Conservation (phyloP, 2,329 filamentous ascomycete genomes). For the Hymenoscyphus salicellus region DNA sequence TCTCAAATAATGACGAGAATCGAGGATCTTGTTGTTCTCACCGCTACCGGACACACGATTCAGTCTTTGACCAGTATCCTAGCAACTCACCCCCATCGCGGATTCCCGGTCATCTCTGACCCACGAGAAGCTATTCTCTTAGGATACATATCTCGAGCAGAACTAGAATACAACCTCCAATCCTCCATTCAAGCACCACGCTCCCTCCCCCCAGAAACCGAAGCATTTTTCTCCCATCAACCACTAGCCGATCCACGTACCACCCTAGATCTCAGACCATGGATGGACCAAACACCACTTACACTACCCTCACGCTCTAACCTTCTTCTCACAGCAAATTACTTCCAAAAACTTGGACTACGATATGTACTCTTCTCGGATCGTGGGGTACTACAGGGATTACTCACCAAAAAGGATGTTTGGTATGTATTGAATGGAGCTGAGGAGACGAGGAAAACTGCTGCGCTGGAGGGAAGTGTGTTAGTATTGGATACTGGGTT, state of each 20-base stretch:
- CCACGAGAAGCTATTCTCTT: conserved; percentile 74
- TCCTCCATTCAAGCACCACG: conserved; percentile 55
- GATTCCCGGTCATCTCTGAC: conserved; percentile 86
- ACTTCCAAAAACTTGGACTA: conserved; percentile 92
- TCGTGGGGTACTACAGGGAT: conserved; percentile 73
- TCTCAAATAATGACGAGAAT: conserved; percentile 87
- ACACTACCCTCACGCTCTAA: conserved; percentile 75
- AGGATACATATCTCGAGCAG: conserved; percentile 90
- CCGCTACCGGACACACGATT: conserved; percentile 84
- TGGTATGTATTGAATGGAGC: conserved; percentile 87
- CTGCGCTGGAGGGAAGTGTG: conserved; percentile 34
- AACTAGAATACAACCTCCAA: conserved; percentile 77
- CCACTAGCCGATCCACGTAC: conserved; percentile 73
- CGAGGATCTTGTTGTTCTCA: conserved; percentile 85
- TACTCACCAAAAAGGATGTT: conserved; percentile 96
- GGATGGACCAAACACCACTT: conserved; percentile 99
- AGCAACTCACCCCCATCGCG: conserved; percentile 72
- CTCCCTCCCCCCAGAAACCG: conserved; percentile 65
- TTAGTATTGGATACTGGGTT: conserved; percentile 37
- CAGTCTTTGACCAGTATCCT: conserved; percentile 69
- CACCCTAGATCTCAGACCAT: conserved; percentile 84
- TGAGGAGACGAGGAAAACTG: conserved; percentile 54
- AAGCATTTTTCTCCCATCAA: conserved; percentile 81
- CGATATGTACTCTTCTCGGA: conserved; percentile 87
- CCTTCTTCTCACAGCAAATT: conserved; percentile 80